Evolutionary conservation across 73 alveolate genomes (phyloP), one percentile per base, ranked within the genome.

Genomic region (Paraurostyla sp.): DNA sequence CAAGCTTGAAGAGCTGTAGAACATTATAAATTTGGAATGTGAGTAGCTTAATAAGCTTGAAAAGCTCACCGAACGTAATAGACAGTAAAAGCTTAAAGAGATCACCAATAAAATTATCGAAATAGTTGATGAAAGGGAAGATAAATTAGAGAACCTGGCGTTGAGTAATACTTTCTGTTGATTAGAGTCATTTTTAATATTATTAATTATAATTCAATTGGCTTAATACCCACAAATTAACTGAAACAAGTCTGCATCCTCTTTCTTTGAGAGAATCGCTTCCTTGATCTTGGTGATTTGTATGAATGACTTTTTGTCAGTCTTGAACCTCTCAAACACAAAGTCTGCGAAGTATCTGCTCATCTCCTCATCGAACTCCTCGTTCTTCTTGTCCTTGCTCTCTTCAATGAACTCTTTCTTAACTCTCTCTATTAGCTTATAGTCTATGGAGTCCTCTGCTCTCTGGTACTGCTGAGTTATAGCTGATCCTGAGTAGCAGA

Each of bases 121-220:
- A 51, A 54, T 78, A 32, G 38, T 78, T 4, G 65, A 51, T 50
- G 7, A 49, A 33, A 78, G 89, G 40, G 89, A 78, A 32, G 76
- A 78, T 22, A 4, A n/a, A 13, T 43, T 38, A 0, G 86, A 73
- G 20, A 73, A 25, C 1, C 35, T 73, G 23, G 86, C 86, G 13
- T 4, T 73, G 32, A 49, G 52, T 22, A 73, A 73, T 73, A 73
- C 86, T 2, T 73, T 73, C 46, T 0, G 6, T 57, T 35, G 60
- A 68, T n/a, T 13, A 68, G 59, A 29, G 9, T 7, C 49, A 16
- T 9, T 13, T 3, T 32, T 69, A 36, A 69, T 69, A 36, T 15
- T 32, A 4, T 36, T 69, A 69, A 41, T 32, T 20, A 22, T 11
- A n/a, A 20, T 16, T 25, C 15, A 16, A 25, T 60, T 60, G 32